Evolutionary conservation across 495 filamentous ascomycete species (phyloP).

Genomic region (Talaromyces adpressus): DNA sequence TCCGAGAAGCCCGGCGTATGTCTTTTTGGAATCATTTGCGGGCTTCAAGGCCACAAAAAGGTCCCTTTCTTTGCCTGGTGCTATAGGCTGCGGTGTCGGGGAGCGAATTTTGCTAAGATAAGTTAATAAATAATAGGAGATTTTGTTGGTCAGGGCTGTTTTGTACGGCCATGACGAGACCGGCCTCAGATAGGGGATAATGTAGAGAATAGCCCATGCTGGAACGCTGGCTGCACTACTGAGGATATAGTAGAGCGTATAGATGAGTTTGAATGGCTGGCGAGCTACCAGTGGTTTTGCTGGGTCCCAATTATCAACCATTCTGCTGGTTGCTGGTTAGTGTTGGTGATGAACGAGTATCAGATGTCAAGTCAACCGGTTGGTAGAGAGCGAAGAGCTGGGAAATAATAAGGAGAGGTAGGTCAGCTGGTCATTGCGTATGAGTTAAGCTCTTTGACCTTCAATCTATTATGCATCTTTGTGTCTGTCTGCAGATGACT

Average conservation of each 20-base stretch:
- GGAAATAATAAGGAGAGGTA: not conserved
- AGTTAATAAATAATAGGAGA: not conserved
- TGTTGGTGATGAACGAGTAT: not conserved
- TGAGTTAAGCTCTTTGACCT: not conserved
- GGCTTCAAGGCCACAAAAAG: conserved; percentile 9
- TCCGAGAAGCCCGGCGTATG: not conserved
- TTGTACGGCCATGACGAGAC: conserved; percentile 3
- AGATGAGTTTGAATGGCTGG: conserved; percentile 1
- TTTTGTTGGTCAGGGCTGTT: not conserved
- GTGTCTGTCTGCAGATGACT: not conserved
- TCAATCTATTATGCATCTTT: not conserved
- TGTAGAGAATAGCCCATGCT: not conserved
- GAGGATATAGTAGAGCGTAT: not conserved
- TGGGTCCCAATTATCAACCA: not conserved
- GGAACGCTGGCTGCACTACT: not conserved
- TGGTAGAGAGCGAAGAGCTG: not conserved
- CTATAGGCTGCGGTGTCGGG: not conserved
- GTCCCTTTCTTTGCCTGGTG: conserved; percentile 3
- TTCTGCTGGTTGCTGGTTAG: not conserved
- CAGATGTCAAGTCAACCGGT: not conserved
- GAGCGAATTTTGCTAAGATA: not conserved
- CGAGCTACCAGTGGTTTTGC: conserved; percentile 3
- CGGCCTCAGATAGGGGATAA: not conserved
- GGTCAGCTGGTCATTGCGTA: not conserved
- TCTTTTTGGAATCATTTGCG: not conserved